Evolutionary conservation across 2,329 filamentous ascomycete genomes (phyloP), one percentile per base, ranked within the genome.

Genomic region (Zymoseptoria ardabiliae): DNA sequence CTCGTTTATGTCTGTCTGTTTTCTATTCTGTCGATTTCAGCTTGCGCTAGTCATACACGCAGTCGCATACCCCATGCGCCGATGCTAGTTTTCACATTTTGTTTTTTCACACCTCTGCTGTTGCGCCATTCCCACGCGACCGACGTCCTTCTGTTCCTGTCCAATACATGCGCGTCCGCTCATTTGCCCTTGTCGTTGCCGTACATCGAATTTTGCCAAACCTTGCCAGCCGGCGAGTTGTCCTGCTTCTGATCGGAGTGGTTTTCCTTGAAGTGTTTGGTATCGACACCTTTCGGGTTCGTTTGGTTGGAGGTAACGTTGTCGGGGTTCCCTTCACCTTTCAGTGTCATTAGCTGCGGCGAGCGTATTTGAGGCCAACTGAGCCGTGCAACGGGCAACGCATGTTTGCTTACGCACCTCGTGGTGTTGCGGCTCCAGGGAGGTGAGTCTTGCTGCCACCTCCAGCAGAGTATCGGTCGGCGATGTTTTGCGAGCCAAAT

Each of bases 161-260:
- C 2, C 17, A n/a, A 45, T 45, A n/a, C 17, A n/a, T n/a, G 11
- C 17, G 7, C 10, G 1, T n/a, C 35, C 35, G 17, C 50, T 58
- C 65, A 73, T 65, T 73, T 74, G 52, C 72, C 71, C 65, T 70
- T 72, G 60, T 69, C 63, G 41, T 69, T 68, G 53, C 71, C 73
- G 57, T 71, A 71, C 49, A 70, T 68, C 4, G 70, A 58, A 59
- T 71, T 62, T 54, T 69, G 69, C 64, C 68, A 72, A 6, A 63
- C 64, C 61, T 70, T 68, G 30, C 64, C 69, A 1, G 64, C 63
- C 6, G 19, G 28, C 30, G 56, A 51, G 23, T 60, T 55, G 30
- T 60, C 58, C 22, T 59, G 53, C 57, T 71, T 71, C 58, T 74
- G 72, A 19, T 68, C 66, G 7, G 65, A 65, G 0, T 70, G 62